phyloP scores from a whole-genome alignment of 108 stramenopile species.

The Pseudonitzschia delicatissima region DNA sequence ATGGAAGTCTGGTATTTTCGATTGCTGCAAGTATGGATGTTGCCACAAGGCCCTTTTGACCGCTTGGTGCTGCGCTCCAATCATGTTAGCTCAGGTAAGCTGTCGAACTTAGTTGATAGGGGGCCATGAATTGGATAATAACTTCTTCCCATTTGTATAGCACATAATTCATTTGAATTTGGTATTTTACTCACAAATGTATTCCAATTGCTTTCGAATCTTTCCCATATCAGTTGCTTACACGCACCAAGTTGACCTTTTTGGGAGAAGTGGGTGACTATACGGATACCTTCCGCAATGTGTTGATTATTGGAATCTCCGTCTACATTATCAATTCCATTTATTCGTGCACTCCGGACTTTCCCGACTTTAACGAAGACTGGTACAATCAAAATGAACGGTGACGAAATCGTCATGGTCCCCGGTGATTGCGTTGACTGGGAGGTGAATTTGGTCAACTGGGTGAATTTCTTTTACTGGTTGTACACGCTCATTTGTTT shows the following conservation, averaged over 20 bases:
- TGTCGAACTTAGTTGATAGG: not conserved
- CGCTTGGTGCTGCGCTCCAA: not conserved
- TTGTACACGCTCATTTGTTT: not conserved
- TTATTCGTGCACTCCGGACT: not conserved
- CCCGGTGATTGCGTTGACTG: too few relatives aligned
- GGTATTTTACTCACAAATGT: not conserved
- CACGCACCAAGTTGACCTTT: slow-evolving; percentile 4
- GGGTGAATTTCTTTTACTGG: not conserved
- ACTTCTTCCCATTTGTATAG: not conserved
- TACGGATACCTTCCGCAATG: not conserved
- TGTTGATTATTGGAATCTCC: not conserved
- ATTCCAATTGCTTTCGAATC: not conserved
- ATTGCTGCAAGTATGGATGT: not conserved
- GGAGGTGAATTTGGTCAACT: not conserved
- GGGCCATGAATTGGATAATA: not conserved
- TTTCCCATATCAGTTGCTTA: not conserved
- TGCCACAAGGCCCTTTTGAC: not conserved
- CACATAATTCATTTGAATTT: not conserved
- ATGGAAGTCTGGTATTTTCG: slow-evolving; percentile 1
- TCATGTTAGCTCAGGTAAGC: slow-evolving; percentile 1
- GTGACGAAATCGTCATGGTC: too few relatives aligned
- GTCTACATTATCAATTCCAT: not conserved
- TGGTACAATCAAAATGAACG: too few relatives aligned
- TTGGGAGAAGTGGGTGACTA: not conserved
- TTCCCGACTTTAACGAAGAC: not conserved